These are phyloP conservation scores for Cercospora beticola DNA, from an alignment of 2,329 filamentous ascomycete genomes.

Conservation along the genomic window DNA sequence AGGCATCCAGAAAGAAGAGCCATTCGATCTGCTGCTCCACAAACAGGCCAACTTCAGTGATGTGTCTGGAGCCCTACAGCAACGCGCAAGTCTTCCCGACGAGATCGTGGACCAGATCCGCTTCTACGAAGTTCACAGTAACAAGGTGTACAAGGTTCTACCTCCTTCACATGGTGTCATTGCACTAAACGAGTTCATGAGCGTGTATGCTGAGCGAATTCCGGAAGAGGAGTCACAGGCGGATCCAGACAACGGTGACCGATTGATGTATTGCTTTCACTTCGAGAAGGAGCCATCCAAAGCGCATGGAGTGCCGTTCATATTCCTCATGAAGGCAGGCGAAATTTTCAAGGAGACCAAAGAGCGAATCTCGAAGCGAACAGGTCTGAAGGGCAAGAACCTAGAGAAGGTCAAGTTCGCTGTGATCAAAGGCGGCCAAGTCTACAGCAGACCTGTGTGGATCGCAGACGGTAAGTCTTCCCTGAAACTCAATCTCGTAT, in stretches of 20 bases:
- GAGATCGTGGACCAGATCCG: slow-evolving; percentile 73
- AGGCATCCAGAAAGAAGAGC: slow-evolving; percentile 88
- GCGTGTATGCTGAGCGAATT: slow-evolving; percentile 76
- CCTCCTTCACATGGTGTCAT: slow-evolving; percentile 69
- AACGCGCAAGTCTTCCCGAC: slow-evolving; percentile 76
- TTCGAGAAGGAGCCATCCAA: slow-evolving; percentile 88
- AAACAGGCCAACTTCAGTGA: slow-evolving; percentile 82
- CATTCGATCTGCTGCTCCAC: slow-evolving; percentile 77
- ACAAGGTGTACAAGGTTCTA: slow-evolving; percentile 82
- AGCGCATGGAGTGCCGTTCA: slow-evolving; percentile 85
- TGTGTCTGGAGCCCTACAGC: slow-evolving; percentile 71
- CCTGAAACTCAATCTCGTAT: not conserved
- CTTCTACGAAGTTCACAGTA: slow-evolving; percentile 77
- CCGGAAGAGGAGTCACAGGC: slow-evolving; percentile 62
- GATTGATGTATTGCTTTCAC: slow-evolving; percentile 79
- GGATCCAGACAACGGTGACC: slow-evolving; percentile 47
- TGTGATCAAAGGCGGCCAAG: slow-evolving; percentile 61
- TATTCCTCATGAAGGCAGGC: slow-evolving; percentile 79
- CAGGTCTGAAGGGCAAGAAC: slow-evolving; percentile 93
- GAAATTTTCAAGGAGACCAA: slow-evolving; percentile 90
- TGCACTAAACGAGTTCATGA: slow-evolving; percentile 81
- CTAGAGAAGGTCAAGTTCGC: slow-evolving; percentile 99
- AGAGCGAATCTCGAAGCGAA: slow-evolving; percentile 88
- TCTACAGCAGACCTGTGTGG: slow-evolving; percentile 77
- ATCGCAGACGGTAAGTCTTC: slow-evolving; percentile 75